Percentiles rank a stretch among this genome's conserved stretches.
phyloP scores from a whole-genome alignment of 768 basidiomycete species.

The Chalciporus pseudorubinellus region DNA sequence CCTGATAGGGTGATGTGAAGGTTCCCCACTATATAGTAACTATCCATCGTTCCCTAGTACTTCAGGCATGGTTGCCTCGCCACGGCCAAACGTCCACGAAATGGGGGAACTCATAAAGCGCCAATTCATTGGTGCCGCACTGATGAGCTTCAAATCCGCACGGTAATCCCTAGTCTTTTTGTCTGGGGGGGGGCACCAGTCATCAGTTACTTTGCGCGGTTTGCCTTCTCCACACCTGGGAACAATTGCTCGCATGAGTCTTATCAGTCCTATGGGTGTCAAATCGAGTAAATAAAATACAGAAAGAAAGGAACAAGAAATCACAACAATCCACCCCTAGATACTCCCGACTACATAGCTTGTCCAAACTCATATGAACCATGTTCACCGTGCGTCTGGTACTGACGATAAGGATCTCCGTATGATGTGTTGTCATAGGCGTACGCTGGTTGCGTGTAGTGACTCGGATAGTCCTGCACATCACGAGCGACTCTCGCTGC shows the following conservation, averaged over 20 bases:
- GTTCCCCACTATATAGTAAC: too few relatives aligned
- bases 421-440: conserved; percentile 29
- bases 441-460: conserved; percentile 22
- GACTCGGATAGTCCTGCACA: conserved; percentile 37
- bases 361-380: conserved; percentile 31
- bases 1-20: too few relatives aligned
- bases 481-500: conserved; percentile 38
- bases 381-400: conserved; percentile 31
- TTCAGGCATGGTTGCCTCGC: too few relatives aligned
- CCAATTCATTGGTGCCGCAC: background rate
- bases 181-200: too few relatives aligned
- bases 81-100: too few relatives aligned
- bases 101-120: too few relatives aligned
- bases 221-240: background rate
- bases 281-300: conserved; percentile 31
- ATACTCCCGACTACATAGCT: conserved; percentile 27
- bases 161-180: background rate
- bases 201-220: background rate
- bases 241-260: background rate
- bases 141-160: background rate
- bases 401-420: conserved; percentile 26
- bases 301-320: conserved; percentile 11
- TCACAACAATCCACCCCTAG: conserved; percentile 16
- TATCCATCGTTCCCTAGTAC: too few relatives aligned
- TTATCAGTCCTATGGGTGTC: conserved; percentile 7